A percentile compares a stretch with the other conserved stretches of the same genome.
phyloP scores from a whole-genome alignment of 768 basidiomycete genomes.

The Leccinum aurantiacum region DNA sequence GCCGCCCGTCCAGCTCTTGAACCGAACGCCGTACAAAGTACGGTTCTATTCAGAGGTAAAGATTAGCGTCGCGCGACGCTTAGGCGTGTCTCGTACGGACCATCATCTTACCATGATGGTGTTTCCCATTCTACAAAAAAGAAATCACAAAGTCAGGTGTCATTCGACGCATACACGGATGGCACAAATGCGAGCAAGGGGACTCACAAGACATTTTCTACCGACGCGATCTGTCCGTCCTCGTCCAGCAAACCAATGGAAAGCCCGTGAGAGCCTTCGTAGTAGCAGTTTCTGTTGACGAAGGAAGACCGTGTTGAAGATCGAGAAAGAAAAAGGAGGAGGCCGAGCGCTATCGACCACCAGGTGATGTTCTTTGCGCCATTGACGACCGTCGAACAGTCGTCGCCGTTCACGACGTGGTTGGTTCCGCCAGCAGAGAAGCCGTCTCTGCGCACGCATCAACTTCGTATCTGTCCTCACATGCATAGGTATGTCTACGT shows the following conservation, averaged over 20 bases:
- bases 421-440: background rate
- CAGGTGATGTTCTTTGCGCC: slow-evolving; percentile 57
- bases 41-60: slow-evolving; percentile 39
- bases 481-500: background rate
- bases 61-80: background rate
- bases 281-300: slow-evolving; percentile 49
- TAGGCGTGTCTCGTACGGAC: slow-evolving; percentile 12
- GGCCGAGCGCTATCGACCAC: slow-evolving; percentile 27
- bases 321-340: background rate
- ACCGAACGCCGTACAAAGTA: slow-evolving; percentile 57
- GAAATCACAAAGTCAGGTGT: background rate
- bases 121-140: slow-evolving; percentile 2
- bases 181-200: slow-evolving; percentile 27
- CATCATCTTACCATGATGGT: slow-evolving; percentile 27
- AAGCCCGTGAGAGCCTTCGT: slow-evolving; percentile 59
- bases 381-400: slow-evolving; percentile 58
- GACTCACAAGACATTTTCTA: slow-evolving; percentile 57
- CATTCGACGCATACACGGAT: slow-evolving; percentile 24
- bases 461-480: background rate
- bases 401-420: slow-evolving; percentile 57
- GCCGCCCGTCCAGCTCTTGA: slow-evolving; percentile 71
- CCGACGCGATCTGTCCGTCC: slow-evolving; percentile 48
- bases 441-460: background rate
- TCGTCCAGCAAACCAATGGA: slow-evolving; percentile 50
- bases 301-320: slow-evolving; percentile 17